A percentile compares a stretch with the other conserved stretches of the same genome.
Conservation (phyloP, 257 asterid species). For the Solanum clarkiae region DNA sequence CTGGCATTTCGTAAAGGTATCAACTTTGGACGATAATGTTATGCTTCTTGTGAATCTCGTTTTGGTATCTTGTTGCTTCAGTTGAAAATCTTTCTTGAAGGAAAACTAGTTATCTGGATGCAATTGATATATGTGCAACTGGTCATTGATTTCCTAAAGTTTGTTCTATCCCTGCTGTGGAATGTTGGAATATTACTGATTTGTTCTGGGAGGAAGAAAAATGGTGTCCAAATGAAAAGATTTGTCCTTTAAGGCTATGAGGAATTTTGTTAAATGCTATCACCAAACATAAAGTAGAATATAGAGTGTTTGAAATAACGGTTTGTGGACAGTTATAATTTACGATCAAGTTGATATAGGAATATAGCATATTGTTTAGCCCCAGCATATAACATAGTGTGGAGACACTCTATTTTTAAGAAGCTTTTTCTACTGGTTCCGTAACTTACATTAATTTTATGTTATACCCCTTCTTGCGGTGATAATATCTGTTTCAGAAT, state of each 20-base stretch:
- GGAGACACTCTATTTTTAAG: not conserved
- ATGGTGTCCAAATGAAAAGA: not conserved
- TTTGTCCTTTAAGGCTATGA: not conserved
- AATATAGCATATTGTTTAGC: not conserved
- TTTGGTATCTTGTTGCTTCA: not conserved
- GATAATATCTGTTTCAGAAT: not conserved
- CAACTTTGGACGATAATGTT: not conserved
- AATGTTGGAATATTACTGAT: not conserved
- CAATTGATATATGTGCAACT: not conserved
- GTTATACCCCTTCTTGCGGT: not conserved
- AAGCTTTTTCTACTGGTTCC: not conserved
- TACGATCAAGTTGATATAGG: not conserved
- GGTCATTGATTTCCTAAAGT: not conserved
- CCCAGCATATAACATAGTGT: not conserved
- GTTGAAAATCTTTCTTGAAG: not conserved
- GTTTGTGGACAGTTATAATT: not conserved
- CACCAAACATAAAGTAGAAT: not conserved
- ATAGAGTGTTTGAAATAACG: not conserved
- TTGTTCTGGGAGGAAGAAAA: not conserved
- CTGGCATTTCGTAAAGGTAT: constrained; percentile 95
- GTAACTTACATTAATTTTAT: not conserved
- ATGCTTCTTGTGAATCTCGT: not conserved
- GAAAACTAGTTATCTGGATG: not conserved
- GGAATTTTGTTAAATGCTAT: not conserved
- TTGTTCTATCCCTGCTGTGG: not conserved